phyloP scores from a whole-genome alignment of 2,329 filamentous ascomycete genomes.

The Ceratocystis diversiconidia region DNA sequence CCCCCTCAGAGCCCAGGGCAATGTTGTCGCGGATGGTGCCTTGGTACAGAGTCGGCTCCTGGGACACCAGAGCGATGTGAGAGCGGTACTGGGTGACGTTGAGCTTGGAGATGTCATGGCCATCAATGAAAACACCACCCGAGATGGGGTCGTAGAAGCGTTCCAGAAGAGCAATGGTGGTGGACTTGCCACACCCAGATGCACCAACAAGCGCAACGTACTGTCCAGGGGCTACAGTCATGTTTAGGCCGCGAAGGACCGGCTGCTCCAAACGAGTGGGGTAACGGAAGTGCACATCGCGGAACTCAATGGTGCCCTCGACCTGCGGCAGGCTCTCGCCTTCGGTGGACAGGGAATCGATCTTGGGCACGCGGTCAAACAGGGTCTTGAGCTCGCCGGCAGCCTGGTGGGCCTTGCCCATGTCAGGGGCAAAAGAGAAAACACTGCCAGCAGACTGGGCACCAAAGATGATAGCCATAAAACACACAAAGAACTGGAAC shows the following conservation, averaged over 20 bases:
- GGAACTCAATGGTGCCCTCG: slow-evolving; percentile 74
- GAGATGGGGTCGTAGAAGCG: slow-evolving; percentile 84
- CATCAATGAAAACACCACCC: slow-evolving; percentile 71
- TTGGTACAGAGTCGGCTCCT: slow-evolving; percentile 90
- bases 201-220: slow-evolving; percentile 87
- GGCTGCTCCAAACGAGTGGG: slow-evolving; percentile 81
- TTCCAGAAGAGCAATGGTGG: slow-evolving; percentile 80
- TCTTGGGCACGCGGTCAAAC: slow-evolving; percentile 66
- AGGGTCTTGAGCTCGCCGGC: slow-evolving; percentile 67
- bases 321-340: slow-evolving; percentile 49
- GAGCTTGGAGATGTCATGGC: slow-evolving; percentile 62
- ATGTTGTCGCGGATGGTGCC: slow-evolving; percentile 87
- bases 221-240: slow-evolving; percentile 60
- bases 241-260: slow-evolving; percentile 73
- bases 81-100: slow-evolving; percentile 79
- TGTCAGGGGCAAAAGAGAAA: slow-evolving; percentile 81
- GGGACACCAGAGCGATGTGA: slow-evolving; percentile 74
- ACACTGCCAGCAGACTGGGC: slow-evolving; percentile 81
- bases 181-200: slow-evolving; percentile 86
- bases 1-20: slow-evolving; percentile 53
- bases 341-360: slow-evolving; percentile 66
- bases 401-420: slow-evolving; percentile 82
- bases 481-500: slow-evolving; percentile 88
- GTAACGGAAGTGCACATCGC: slow-evolving; percentile 86
- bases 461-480: slow-evolving; percentile 76